These are phyloP conservation scores for Akanthomyces uredinophilus DNA, from an alignment of 2,329 filamentous ascomycete genomes.

Conservation along the genomic window DNA sequence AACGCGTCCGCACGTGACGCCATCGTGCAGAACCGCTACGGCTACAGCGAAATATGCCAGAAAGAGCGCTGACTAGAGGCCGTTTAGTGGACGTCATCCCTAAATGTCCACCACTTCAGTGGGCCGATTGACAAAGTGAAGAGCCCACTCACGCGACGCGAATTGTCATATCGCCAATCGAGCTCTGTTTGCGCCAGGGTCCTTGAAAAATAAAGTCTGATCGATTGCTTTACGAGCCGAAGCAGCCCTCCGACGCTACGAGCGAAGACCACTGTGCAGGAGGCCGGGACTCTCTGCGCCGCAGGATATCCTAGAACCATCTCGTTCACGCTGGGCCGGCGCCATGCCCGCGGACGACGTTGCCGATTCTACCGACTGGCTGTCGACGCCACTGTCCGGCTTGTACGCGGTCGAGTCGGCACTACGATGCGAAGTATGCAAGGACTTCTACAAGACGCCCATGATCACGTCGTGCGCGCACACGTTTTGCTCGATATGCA, in stretches of 20 bases:
- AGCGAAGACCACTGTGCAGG: not conserved
- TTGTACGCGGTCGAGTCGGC: constrained; percentile 73
- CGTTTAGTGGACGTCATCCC: not conserved
- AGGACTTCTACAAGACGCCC: constrained; percentile 91
- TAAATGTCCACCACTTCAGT: not conserved
- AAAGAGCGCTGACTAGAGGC: not conserved
- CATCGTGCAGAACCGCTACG: not conserved
- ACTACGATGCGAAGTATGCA: constrained; percentile 93
- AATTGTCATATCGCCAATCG: not conserved
- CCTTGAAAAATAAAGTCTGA: not conserved
- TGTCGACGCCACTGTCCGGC: constrained; percentile 60
- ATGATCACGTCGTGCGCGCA: constrained; percentile 94
- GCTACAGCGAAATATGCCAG: not conserved
- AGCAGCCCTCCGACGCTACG: not conserved
- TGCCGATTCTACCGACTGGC: constrained; percentile 81
- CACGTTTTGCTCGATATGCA: constrained; percentile 95
- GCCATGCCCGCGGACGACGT: constrained; percentile 39
- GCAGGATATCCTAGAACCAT: not conserved
- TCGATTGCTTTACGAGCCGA: not conserved
- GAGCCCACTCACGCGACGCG: constrained; percentile 10
- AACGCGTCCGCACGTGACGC: constrained; percentile 14
- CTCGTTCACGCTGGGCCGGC: constrained; percentile 1
- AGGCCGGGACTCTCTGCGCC: not conserved
- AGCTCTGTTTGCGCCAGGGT: not conserved
- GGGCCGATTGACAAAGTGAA: not conserved